Percentiles rank a stretch among this genome's conserved stretches.
Evolutionary conservation across 225 moss, liverwort and hornwort genomes (phyloP).

Genomic region (Marchantia polymorpha): DNA sequence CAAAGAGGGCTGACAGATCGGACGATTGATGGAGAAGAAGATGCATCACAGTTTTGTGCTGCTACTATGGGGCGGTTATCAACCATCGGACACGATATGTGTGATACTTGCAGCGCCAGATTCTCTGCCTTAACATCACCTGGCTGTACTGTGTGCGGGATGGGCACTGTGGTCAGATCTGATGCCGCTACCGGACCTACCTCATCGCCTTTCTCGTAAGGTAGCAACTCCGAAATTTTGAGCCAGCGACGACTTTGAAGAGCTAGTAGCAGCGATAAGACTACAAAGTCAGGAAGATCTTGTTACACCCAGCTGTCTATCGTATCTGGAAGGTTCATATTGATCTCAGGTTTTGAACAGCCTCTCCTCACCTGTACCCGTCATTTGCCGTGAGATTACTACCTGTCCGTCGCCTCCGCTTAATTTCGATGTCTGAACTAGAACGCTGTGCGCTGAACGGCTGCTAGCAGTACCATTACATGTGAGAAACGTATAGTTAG

Average conservation of each 20-base stretch:
- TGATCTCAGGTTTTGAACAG: not conserved
- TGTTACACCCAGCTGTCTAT: not conserved
- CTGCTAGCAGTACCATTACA: not conserved
- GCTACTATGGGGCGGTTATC: conserved; percentile 92
- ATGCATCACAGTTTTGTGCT: conserved; percentile 94
- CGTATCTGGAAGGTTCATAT: not conserved
- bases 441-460: not conserved
- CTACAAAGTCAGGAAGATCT: not conserved
- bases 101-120: conserved; percentile 82
- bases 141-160: conserved; percentile 94
- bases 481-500: not conserved
- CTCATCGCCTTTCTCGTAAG: conserved; percentile 77
- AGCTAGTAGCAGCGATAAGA: not conserved
- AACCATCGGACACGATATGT: conserved; percentile 92
- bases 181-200: conserved; percentile 75
- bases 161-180: conserved; percentile 95
- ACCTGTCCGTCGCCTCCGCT: not conserved
- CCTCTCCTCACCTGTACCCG: not conserved
- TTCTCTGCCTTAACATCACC: conserved; percentile 90
- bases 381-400: not conserved
- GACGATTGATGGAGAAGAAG: conserved; percentile 95
- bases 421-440: not conserved
- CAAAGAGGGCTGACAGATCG: conserved; percentile 84
- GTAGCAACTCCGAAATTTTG: conserved; percentile 13
- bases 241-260: not conserved